phyloP scores from a whole-genome alignment of 768 basidiomycete species.

The Ephemerocybe angulata region DNA sequence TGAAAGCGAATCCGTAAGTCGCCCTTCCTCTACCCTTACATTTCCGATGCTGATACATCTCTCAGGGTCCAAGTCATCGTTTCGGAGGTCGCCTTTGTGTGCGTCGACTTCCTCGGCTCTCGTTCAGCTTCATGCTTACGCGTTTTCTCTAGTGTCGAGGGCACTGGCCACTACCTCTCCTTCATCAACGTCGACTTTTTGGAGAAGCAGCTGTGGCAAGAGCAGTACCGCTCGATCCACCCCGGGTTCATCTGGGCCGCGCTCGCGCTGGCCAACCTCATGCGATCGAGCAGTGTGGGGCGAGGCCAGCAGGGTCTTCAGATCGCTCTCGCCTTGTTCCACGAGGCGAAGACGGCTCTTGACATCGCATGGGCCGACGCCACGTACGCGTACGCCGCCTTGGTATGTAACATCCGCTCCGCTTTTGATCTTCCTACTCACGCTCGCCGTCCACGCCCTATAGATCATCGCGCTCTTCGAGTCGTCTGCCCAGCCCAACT shows the following conservation, averaged over 20 bases:
- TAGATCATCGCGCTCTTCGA: constrained; percentile 79
- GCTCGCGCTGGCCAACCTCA: constrained; percentile 66
- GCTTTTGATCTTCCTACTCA: not conserved
- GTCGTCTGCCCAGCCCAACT: constrained; percentile 65
- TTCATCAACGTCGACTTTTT: constrained; percentile 63
- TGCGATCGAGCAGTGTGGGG: constrained; percentile 70
- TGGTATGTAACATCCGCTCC: constrained; percentile 34
- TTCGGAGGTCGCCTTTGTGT: constrained; percentile 28
- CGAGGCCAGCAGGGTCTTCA: constrained; percentile 49
- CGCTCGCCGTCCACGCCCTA: not conserved
- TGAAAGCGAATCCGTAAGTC: constrained; percentile 1
- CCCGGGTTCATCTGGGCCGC: constrained; percentile 67
- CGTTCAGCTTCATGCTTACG: not conserved
- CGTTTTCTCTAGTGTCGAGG: constrained; percentile 47
- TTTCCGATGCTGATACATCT: constrained; percentile 1
- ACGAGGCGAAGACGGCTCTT: constrained; percentile 53
- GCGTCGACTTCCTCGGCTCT: constrained; percentile 4
- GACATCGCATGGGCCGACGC: constrained; percentile 21
- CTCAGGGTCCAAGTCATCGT: constrained; percentile 18
- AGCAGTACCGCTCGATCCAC: constrained; percentile 56
- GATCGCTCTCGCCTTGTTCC: constrained; percentile 55
- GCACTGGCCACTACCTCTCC: constrained; percentile 63
- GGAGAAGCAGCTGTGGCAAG: constrained; percentile 46
- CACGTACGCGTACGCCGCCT: constrained; percentile 50
- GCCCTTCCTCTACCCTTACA: not conserved